phyloP scores from a whole-genome alignment of 805 yeast species.

The Nakazawaea populi region DNA sequence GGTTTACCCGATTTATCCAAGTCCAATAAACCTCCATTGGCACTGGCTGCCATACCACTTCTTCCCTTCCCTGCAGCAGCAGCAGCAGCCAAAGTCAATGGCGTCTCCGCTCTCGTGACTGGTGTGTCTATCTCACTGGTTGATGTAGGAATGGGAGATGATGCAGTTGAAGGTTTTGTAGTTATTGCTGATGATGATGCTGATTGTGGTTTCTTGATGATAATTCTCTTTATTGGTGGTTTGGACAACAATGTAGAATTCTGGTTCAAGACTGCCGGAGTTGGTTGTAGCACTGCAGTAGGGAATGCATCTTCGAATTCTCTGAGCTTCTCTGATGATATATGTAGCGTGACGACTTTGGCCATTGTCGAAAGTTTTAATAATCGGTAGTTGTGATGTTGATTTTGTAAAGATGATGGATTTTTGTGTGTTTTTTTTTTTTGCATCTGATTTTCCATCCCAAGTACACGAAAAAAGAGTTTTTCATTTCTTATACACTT shows the following conservation, averaged over 20 bases:
- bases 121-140: background rate
- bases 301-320: background rate
- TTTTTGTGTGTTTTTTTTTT: background rate
- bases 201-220: background rate
- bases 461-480: too few relatives aligned
- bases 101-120: constrained; percentile 1
- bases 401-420: background rate
- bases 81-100: background rate
- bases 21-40: constrained; percentile 10
- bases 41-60: constrained; percentile 7
- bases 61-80: constrained; percentile 1
- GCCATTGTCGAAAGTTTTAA: background rate
- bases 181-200: background rate
- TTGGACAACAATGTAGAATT: constrained; percentile 1
- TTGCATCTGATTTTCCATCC: too few relatives aligned
- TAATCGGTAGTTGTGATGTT: too few relatives aligned
- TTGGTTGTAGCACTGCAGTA: background rate
- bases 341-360: background rate
- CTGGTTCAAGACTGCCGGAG: background rate
- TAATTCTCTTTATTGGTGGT: constrained; percentile 2
- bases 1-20: constrained; percentile 38
- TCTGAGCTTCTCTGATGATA: background rate
- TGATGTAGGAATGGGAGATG: background rate
- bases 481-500: too few relatives aligned
- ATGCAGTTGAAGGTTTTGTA: background rate